Evolutionary conservation across 768 basidiomycete species (phyloP).

Genomic region (Clathrus columnatus): DNA sequence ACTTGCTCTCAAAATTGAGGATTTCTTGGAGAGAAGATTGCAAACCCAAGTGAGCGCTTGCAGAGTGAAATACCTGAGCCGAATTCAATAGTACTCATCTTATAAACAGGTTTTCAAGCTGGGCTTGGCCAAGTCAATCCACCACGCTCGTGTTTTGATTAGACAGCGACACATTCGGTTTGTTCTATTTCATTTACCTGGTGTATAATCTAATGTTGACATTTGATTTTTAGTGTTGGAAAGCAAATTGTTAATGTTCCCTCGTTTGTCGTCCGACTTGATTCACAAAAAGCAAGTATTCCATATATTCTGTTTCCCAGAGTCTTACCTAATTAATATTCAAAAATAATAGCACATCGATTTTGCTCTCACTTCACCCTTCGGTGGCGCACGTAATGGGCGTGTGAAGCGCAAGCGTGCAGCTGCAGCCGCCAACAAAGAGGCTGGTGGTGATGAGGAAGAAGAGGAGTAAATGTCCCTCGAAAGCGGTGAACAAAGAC

Average conservation of each 20-base stretch:
- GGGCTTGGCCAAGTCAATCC: slow-evolving; percentile 95
- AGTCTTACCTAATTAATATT: background rate
- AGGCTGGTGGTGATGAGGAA: slow-evolving; percentile 82
- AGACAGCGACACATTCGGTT: slow-evolving; percentile 97
- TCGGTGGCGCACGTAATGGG: slow-evolving; percentile 88
- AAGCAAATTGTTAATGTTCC: slow-evolving; percentile 99
- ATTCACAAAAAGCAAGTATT: slow-evolving; percentile 75
- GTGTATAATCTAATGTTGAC: background rate
- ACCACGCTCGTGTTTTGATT: slow-evolving; percentile 97
- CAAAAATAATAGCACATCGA: slow-evolving; percentile 67
- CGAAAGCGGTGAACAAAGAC: no score
- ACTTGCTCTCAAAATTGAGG: slow-evolving; percentile 96
- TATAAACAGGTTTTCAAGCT: slow-evolving; percentile 75
- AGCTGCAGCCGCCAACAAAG: slow-evolving; percentile 84
- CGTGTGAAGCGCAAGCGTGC: slow-evolving; percentile 99
- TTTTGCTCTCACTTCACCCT: slow-evolving; percentile 94
- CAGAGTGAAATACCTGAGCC: background rate
- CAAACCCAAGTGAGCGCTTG: slow-evolving; percentile 63
- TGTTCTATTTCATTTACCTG: slow-evolving; percentile 22
- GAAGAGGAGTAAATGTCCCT: slow-evolving; percentile 69
- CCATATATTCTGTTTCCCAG: background rate
- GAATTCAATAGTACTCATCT: background rate
- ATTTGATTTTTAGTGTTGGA: slow-evolving; percentile 88
- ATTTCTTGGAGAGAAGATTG: slow-evolving; percentile 98
- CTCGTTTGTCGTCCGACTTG: slow-evolving; percentile 97